Percentiles rank a stretch among this genome's conserved stretches.
Conservation (phyloP, 2,329 filamentous ascomycete species). For the Fusarium fujikuroi region DNA sequence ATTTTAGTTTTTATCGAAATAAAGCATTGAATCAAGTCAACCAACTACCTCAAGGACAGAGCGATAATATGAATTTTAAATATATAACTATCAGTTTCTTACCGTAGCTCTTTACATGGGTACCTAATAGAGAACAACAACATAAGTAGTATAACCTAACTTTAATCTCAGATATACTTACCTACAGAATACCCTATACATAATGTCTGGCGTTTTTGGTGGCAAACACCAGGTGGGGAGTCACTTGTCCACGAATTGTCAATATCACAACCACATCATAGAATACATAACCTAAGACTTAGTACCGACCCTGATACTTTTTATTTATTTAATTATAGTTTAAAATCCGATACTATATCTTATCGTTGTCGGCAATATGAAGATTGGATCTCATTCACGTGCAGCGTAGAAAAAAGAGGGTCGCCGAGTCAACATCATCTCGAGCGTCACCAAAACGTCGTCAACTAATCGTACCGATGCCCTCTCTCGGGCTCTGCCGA, state of each 20-base stretch:
- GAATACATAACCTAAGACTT: background rate
- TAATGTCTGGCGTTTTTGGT: background rate
- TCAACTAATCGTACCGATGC: conserved; percentile 1
- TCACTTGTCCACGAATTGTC: background rate
- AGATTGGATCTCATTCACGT: conserved; percentile 17
- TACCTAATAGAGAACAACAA: too few species aligned
- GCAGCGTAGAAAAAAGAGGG: conserved; percentile 34
- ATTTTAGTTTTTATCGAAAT: too few species aligned
- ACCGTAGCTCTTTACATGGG: too few species aligned
- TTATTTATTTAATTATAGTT: background rate
- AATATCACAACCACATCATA: background rate
- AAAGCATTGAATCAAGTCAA: too few species aligned
- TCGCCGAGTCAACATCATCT: background rate
- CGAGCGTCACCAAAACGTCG: background rate
- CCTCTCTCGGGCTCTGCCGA: background rate
- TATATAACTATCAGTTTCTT: too few species aligned
- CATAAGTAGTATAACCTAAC: too few species aligned
- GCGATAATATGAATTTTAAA: too few species aligned
- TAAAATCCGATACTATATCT: background rate
- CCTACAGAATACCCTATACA: too few species aligned
- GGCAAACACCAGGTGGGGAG: background rate
- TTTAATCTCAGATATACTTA: too few species aligned
- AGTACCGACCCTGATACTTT: background rate
- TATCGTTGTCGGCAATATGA: background rate
- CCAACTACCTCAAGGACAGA: too few species aligned